Evolutionary conservation across 257 asterid genomes (phyloP), one percentile per base, ranked within the genome.

Genomic region (Rhazya stricta): DNA sequence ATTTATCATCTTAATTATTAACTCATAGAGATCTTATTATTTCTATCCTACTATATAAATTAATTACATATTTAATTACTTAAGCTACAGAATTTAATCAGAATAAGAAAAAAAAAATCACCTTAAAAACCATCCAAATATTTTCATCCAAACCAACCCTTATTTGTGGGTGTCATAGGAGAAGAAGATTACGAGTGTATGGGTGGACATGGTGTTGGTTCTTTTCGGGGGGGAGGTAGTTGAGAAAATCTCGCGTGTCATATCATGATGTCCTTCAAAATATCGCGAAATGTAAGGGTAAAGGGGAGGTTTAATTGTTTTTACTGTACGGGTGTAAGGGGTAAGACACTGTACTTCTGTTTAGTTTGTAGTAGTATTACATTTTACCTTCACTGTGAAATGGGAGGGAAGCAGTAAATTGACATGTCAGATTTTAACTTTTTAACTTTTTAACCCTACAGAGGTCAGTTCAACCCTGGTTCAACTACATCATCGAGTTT

Each of bases 211-310:
- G 70, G 13, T 66, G 48, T 66, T 66, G 46, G 71, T 66, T 27
- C 48, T 21, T 37, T 66, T 36, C 42, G 42, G 50, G 15, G 42
- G 13, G 66, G 27, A 57, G 51, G 70, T 67, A 0, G 79, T 76
- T 76, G 79, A 53, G 74, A 76, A 67, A 4, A 76, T 76, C 68
- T 41, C 60, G 79, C 2, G 65, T 3, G 45, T 25, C n/a, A 46
- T 67, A 76, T 76, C 79, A 56, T 74, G 57, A 37, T 53, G 69
- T 73, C 41, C 8, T 73, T 19, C 29, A 19, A 62, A 37, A 54
- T 66, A 75, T 66, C 73, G 73, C 73, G 78, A 75, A 32, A 75
- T 75, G 25, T 76, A 18, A 0, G 74, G 79, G 2, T 16, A 50
- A 19, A 37, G 34, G 34, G 41, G n/a, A n/a, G 19, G 0, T 50